Evolutionary conservation across 2,329 filamentous ascomycete species (phyloP), one percentile per base, ranked within the genome.

Genomic region (Colletotrichum lini): DNA sequence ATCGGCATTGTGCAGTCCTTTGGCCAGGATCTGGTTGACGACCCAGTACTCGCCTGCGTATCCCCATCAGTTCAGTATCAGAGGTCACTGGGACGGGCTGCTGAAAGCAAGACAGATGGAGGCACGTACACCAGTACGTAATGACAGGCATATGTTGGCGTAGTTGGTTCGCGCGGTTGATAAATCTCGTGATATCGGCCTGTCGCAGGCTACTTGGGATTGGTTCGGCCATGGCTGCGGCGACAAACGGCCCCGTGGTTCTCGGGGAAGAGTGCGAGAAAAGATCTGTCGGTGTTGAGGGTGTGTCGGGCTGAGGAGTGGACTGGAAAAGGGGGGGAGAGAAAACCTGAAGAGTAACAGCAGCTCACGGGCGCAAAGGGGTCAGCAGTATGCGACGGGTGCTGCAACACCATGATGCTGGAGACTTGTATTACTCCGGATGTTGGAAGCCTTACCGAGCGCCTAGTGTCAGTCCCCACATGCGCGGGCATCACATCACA

Each of bases 51-150:
- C 92, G 81, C 93, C 94, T 96, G 66, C 49, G 26, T 13, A 40
- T 30, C 23, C 8, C 23, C 30, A 35, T 35, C 30, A 35, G 30
- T 45, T 70, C 56, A 66, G 70, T 26, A 57, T 59, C 26, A 15
- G 38, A 47, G 44, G 26, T 38, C 30, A 30, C 49, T 23, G 47
- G 40, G 18, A 4, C 18, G 30, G 18, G 8, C 21, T 60, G n/a
- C 42, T n/a, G 21, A 10, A 21, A 2, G 3, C 10, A 44, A 26
- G 2, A 60, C 44, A 40, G 65, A 42, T 64, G 26, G 44, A 12
- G 42, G 12, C 26, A 88, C 92, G 79, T 88, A 97, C 96, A 96
- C 95, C 96, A 98, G 82, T 98, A 99, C 73, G 95, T 89, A 75
- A 98, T 89, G 71, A 96, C 94, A 10, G 96, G 96, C 82, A 96